Conservation (phyloP, 78 protist genomes). For the Dictyostelium purpureum region DNA sequence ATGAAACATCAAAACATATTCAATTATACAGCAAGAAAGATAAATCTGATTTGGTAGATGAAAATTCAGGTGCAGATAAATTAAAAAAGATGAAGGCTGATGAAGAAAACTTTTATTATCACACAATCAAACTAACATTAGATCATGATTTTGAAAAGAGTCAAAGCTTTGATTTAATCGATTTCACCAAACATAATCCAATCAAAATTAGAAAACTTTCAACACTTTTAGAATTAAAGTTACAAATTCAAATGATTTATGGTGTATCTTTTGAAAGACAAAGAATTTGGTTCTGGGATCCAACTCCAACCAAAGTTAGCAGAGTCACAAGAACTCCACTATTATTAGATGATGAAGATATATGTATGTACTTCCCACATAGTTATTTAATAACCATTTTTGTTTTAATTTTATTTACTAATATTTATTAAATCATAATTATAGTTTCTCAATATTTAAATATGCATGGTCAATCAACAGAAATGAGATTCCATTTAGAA, state of each 20-base stretch:
- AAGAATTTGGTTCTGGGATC: constrained; percentile 78
- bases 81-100: constrained; percentile 59
- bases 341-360: constrained; percentile 71
- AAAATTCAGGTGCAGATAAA: not conserved
- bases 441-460: constrained; percentile 46
- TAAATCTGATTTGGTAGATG: not conserved
- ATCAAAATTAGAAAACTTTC: constrained; percentile 60
- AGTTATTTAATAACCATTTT: not conserved
- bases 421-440: not conserved
- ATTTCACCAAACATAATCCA: constrained; percentile 43
- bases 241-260: constrained; percentile 72
- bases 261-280: constrained; percentile 77
- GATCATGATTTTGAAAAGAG: constrained; percentile 68
- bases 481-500: constrained; percentile 76
- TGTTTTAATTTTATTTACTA: not conserved
- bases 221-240: constrained; percentile 53
- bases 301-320: constrained; percentile 20
- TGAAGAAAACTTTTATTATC: constrained; percentile 67
- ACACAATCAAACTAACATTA: constrained; percentile 66
- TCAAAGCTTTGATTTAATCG: constrained; percentile 40
- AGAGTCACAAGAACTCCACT: constrained; percentile 65
- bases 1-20: constrained; percentile 73
- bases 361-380: not conserved
- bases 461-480: constrained; percentile 25
- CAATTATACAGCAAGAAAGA: constrained; percentile 38